Percentiles rank a stretch among this genome's conserved stretches.
These are phyloP conservation scores for Pseudocercospora vitis DNA, from an alignment of 2,329 filamentous ascomycete genomes.

Conservation along the genomic window DNA sequence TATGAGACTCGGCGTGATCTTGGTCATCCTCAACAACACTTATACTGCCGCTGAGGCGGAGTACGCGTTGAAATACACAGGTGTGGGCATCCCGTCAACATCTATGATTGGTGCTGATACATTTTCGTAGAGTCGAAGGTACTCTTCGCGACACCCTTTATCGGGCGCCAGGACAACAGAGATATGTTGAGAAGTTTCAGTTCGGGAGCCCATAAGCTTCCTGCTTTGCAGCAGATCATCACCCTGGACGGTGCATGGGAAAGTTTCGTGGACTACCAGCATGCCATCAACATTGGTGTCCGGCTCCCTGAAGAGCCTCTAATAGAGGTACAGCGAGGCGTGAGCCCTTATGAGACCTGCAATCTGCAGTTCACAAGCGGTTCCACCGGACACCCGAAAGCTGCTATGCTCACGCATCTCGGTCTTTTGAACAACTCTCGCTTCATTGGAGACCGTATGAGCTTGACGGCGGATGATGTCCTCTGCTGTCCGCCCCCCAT, in stretches of 20 bases:
- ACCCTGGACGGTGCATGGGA: constrained; percentile 28
- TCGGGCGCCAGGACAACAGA: constrained; percentile 65
- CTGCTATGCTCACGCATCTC: constrained; percentile 65
- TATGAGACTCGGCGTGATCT: constrained; percentile 50
- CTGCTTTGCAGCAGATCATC: constrained; percentile 31
- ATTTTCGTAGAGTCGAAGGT: constrained; percentile 56
- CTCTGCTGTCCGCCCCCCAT: constrained; percentile 80
- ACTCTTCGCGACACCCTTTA: constrained; percentile 69
- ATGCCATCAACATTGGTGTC: constrained; percentile 45
- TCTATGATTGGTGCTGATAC: neutral
- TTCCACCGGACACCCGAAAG: constrained; percentile 72
- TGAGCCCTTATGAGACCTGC: constrained; percentile 66
- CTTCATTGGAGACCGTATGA: constrained; percentile 66
- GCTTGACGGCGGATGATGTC: constrained; percentile 63
- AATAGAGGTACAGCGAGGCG: constrained; percentile 54
- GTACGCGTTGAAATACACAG: constrained; percentile 69
- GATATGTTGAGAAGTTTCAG: constrained; percentile 51
- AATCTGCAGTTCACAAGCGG: constrained; percentile 75
- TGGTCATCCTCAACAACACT: constrained; percentile 80
- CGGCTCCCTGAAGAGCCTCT: constrained; percentile 53
- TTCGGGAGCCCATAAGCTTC: constrained; percentile 15
- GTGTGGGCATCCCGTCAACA: constrained; percentile 44
- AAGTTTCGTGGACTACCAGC: constrained; percentile 28
- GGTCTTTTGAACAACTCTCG: constrained; percentile 33
- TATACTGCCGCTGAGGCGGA: constrained; percentile 73